These are phyloP conservation scores for maize (Zea mays) DNA, from an alignment of 176 grass and related monocot genomes.

Conservation along the genomic window Zm-B73-REFERENCE-NAM-5.0 NC_050096.1:77052001-77052500, in stretches of 20 bases:
- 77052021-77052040: too few relatives aligned
- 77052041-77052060: too few relatives aligned
- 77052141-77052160: slow-evolving; percentile 46
- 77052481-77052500: slow-evolving; percentile 39
- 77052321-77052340: slow-evolving; percentile 42
- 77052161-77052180: slow-evolving; percentile 44
- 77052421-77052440: slow-evolving; percentile 44
- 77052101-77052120: slow-evolving; percentile 32
- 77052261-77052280: slow-evolving; percentile 43
- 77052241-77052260: slow-evolving; percentile 46
- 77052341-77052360: slow-evolving; percentile 34
- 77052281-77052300: slow-evolving; percentile 43
- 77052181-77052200: slow-evolving; percentile 52
- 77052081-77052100: slow-evolving; percentile 51
- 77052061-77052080: background rate
- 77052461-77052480: slow-evolving; percentile 43
- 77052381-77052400: slow-evolving; percentile 58
- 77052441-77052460: slow-evolving; percentile 42
- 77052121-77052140: slow-evolving; percentile 46
- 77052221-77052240: slow-evolving; percentile 39
- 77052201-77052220: slow-evolving; percentile 45
- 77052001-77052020: too few relatives aligned
- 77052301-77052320: slow-evolving; percentile 58
- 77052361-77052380: slow-evolving; percentile 49
- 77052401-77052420: slow-evolving; percentile 41